phyloP scores from a whole-genome alignment of 2,329 filamentous ascomycete genomes.

The Zelopaecilomyces penicillatus region DNA sequence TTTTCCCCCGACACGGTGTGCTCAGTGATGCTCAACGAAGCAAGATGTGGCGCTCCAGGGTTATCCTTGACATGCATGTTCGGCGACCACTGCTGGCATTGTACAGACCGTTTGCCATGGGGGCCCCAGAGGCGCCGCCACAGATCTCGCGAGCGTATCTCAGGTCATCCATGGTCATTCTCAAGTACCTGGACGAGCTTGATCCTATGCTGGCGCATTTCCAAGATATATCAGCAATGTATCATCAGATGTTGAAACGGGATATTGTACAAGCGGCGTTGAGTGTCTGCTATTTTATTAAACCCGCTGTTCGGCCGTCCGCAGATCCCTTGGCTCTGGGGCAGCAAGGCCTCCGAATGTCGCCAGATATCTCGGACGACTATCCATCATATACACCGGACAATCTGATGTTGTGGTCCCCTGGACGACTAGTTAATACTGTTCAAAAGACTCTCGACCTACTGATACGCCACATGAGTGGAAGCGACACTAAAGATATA shows the following conservation, averaged over 20 bases:
- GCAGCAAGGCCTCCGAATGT: slow-evolving; percentile 24
- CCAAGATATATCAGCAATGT: slow-evolving; percentile 41
- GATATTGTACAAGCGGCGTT: slow-evolving; percentile 48
- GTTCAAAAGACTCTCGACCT: slow-evolving; percentile 41
- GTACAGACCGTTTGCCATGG: slow-evolving; percentile 47
- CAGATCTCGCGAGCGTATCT: slow-evolving; percentile 46
- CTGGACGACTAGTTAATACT: slow-evolving; percentile 30
- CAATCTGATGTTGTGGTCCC: slow-evolving; percentile 34
- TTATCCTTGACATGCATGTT: slow-evolving; percentile 46
- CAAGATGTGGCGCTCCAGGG: slow-evolving; percentile 43
- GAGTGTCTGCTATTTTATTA: slow-evolving; percentile 48
- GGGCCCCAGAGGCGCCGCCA: slow-evolving; percentile 39
- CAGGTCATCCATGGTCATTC: slow-evolving; percentile 46
- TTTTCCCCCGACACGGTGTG: slow-evolving; percentile 39
- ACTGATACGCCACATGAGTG: slow-evolving; percentile 37
- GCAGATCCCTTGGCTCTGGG: slow-evolving; percentile 21
- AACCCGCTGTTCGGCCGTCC: slow-evolving; percentile 21
- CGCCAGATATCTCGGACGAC: slow-evolving; percentile 26
- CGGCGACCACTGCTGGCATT: slow-evolving; percentile 43
- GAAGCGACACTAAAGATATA: slow-evolving; percentile 43
- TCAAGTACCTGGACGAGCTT: slow-evolving; percentile 46
- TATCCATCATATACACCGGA: slow-evolving; percentile 26
- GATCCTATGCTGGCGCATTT: slow-evolving; percentile 40
- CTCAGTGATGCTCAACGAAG: slow-evolving; percentile 36
- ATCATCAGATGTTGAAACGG: slow-evolving; percentile 43